Percentiles rank a stretch among this genome's conserved stretches.
Conservation (phyloP, 257 asterid species). For the Nyctanthes arbortristis region DNA sequence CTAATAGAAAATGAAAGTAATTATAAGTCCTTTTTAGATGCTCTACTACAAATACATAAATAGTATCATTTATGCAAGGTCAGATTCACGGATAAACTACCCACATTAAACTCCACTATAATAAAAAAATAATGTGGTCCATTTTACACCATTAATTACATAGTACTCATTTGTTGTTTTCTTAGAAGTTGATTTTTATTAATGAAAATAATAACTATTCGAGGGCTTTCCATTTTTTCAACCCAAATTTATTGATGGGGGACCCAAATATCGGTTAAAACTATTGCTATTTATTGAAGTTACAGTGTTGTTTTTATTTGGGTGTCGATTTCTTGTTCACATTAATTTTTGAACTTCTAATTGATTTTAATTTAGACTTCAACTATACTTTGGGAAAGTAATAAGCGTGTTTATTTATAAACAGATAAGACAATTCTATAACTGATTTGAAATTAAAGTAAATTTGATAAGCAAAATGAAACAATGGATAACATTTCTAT, state of each 20-base stretch:
- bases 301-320: background rate
- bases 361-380: too few species aligned
- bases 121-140: background rate
- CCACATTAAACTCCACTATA: background rate
- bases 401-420: too few species aligned
- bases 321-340: background rate
- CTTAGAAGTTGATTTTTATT: background rate
- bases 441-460: too few species aligned
- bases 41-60: background rate
- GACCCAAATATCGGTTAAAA: too few species aligned
- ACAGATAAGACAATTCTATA: too few species aligned
- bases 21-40: background rate
- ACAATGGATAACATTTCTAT: too few species aligned
- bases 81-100: background rate
- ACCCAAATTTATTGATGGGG: background rate
- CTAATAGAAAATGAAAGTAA: background rate
- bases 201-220: background rate
- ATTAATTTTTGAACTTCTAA: too few species aligned
- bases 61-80: conserved; percentile 14
- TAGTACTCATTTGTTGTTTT: background rate
- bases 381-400: too few species aligned
- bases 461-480: too few species aligned
- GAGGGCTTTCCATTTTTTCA: background rate
- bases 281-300: background rate
- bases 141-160: background rate